These are phyloP conservation scores for Ophiosphaerella herpotricha DNA, from an alignment of 2,329 filamentous ascomycete species.

Conservation along the genomic window DNA sequence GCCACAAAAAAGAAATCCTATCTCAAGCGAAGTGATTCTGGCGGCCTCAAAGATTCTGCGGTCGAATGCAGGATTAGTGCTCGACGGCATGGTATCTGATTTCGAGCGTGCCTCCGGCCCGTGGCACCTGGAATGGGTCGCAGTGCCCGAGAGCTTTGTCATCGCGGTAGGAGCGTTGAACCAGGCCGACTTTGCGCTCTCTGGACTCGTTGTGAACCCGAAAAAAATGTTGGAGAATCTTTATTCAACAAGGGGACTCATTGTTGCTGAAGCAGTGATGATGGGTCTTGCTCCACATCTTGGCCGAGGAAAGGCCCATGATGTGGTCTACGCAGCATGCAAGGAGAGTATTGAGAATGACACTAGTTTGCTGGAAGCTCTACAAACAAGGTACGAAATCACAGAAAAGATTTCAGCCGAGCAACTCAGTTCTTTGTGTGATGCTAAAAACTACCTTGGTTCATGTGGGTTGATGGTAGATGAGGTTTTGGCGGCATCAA, in stretches of 20 bases:
- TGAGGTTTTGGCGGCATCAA: conserved; percentile 37
- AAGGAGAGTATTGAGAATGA: conserved; percentile 54
- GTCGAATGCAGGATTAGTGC: conserved; percentile 56
- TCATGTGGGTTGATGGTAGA: conserved; percentile 44
- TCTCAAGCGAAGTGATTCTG: conserved; percentile 61
- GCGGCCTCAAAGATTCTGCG: conserved; percentile 60
- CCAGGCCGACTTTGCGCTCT: conserved; percentile 60
- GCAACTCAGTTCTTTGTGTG: conserved; percentile 59
- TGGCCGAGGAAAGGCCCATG: conserved; percentile 59
- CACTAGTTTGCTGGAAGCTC: conserved; percentile 50
- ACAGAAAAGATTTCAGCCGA: conserved; percentile 50
- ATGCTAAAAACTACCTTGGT: conserved; percentile 56
- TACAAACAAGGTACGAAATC: conserved; percentile 49
- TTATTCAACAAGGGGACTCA: conserved; percentile 57
- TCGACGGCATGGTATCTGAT: conserved; percentile 63
- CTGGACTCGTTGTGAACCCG: conserved; percentile 57
- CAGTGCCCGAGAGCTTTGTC: conserved; percentile 60
- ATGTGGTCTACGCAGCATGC: conserved; percentile 62
- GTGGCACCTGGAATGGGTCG: conserved; percentile 65
- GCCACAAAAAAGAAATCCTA: conserved; percentile 60
- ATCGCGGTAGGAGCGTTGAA: conserved; percentile 57
- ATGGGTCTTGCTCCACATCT: conserved; percentile 61
- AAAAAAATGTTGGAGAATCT: conserved; percentile 58
- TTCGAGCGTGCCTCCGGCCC: conserved; percentile 63
- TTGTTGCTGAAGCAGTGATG: conserved; percentile 65